Evolutionary conservation across 352 stramenopile genomes (phyloP), one percentile per base, ranked within the genome.

Genomic region (Achlya hypogyna): DNA sequence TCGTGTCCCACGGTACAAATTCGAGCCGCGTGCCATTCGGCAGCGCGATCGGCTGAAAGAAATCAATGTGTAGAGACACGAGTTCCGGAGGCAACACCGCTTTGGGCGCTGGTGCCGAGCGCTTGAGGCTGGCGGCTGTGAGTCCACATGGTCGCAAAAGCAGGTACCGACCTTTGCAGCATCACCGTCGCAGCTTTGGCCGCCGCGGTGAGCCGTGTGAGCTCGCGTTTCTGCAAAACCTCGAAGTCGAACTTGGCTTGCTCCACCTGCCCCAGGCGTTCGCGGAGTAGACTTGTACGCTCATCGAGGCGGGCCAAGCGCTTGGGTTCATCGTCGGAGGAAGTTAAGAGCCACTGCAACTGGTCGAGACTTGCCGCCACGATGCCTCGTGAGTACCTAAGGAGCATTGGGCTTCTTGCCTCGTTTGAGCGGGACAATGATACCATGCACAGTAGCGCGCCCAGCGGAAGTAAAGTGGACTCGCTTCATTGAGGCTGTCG

Each of bases 401-500:
- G 12, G 12, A 10, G 4, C 38, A 18, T 9, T 18, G 6, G 14
- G 6, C 34, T 16, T 42, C 14, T 1, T 18, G 2, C 38, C 38
- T 10, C 38, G 12, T 18, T 10, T 45, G 38, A 18, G 1, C 14
- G 12, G 2, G n/a, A 45, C 2, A 10, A 45, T 18, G 38, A n/a
- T 67, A 67, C 60, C 60, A 67, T 5, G 27, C 40, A n/a, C 51
- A 49, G 22, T 43, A 67, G 10, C 60, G 40, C 4, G 28, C 27
- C 60, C 60, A 67, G 1, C 58, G 40, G 32, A 51, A 65, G 27
- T 34, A 65, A 16, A 65, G 14, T 1, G 58, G 58, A 16, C 58
- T 65, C 14, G 32, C 38, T 25, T 28, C 23, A 29, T 65, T 65
- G 2, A 43, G 9, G 34, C 58, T 65, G 14, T 51, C 20, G 47